Percentiles rank a stretch among this genome's conserved stretches.
Evolutionary conservation across 2,329 filamentous ascomycete genomes (phyloP).

Genomic region (Alternaria panax): DNA sequence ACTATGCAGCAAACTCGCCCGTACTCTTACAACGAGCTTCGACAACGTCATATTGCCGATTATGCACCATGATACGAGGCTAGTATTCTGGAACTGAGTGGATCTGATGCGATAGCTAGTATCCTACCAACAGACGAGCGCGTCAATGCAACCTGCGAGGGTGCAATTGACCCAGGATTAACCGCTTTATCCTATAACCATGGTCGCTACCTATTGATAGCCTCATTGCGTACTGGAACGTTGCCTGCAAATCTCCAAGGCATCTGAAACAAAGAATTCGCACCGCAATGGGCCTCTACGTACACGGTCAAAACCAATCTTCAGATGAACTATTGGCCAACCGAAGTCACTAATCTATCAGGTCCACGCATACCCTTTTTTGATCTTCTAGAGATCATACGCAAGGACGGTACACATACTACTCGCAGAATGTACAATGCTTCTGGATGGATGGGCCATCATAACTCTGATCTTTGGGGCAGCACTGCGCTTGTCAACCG

Average conservation of each 20-base stretch:
- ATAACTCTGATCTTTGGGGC: constrained; percentile 39
- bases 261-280: constrained; percentile 54
- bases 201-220: constrained; percentile 52
- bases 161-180: constrained; percentile 20
- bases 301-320: constrained; percentile 62
- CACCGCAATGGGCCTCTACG: constrained; percentile 57
- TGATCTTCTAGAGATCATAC: constrained; percentile 50
- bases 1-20: constrained; percentile 29
- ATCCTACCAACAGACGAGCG: constrained; percentile 7
- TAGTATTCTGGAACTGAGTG: constrained; percentile 4
- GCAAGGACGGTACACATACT: constrained; percentile 37
- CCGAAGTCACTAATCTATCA: constrained; percentile 29
- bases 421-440: constrained; percentile 30
- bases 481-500: constrained; percentile 33
- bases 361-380: constrained; percentile 55
- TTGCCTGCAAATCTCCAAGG: constrained; percentile 57
- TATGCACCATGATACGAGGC: constrained; percentile 26
- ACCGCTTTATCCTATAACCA: constrained; percentile 50
- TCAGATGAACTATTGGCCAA: constrained; percentile 63
- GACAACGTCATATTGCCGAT: constrained; percentile 43
- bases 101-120: constrained; percentile 2
- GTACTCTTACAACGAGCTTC: constrained; percentile 31
- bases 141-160: constrained; percentile 6
- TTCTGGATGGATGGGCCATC: constrained; percentile 37
- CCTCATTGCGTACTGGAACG: constrained; percentile 36